A percentile compares a stretch with the other conserved stretches of the same genome.
Evolutionary conservation across 139 green algal genomes (phyloP).

Genomic region (Chlamydomonas incerta): DNA sequence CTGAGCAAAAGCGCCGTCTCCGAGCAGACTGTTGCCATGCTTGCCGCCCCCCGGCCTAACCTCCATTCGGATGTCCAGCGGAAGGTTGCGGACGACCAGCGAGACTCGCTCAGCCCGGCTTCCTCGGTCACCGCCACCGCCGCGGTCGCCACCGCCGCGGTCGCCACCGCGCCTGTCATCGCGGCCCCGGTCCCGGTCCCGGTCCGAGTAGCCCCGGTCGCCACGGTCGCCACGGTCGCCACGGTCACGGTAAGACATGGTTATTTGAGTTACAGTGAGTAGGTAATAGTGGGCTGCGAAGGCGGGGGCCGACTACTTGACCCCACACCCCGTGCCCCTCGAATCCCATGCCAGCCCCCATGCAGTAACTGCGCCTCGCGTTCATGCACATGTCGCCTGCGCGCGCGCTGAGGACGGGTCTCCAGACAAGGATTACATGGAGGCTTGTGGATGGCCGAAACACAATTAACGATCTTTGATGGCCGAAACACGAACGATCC

Average conservation of each 20-base stretch:
- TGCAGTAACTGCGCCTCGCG: too few species aligned
- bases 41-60: too few species aligned
- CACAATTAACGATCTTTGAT: too few species aligned
- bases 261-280: background rate
- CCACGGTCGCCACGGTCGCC: background rate
- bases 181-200: background rate
- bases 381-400: too few species aligned
- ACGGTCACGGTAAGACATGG: slow-evolving; percentile 30
- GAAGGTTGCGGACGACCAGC: slow-evolving; percentile 80
- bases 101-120: slow-evolving; percentile 35
- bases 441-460: too few species aligned
- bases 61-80: slow-evolving; percentile 69
- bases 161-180: background rate
- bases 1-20: background rate
- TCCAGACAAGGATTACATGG: too few species aligned
- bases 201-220: background rate
- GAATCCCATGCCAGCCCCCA: too few species aligned
- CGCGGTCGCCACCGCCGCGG: background rate
- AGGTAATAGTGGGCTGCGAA: too few species aligned
- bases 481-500: too few species aligned
- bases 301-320: too few species aligned
- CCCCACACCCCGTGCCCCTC: too few species aligned
- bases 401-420: too few species aligned
- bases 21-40: background rate
- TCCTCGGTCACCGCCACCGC: background rate